A percentile compares a stretch with the other conserved stretches of the same genome.
Conservation (phyloP, 768 basidiomycete genomes). For the Cystoderma amianthinum region DNA sequence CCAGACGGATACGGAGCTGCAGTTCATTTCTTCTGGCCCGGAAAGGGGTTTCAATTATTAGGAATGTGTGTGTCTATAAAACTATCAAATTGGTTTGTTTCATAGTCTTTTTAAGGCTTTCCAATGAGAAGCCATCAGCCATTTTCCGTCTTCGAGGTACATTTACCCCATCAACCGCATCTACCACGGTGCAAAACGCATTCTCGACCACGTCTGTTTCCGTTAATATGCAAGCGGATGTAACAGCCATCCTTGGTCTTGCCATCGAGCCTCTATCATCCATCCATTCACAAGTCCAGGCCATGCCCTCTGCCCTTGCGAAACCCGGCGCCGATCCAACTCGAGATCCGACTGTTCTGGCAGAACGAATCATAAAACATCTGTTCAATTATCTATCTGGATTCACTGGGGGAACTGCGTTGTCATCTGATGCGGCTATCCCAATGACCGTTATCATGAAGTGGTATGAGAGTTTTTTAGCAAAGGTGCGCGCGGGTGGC, state of each 20-base stretch:
- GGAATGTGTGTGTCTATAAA: slow-evolving; percentile 56
- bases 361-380: slow-evolving; percentile 67
- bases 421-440: slow-evolving; percentile 45
- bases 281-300: slow-evolving; percentile 52
- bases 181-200: slow-evolving; percentile 27
- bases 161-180: slow-evolving; percentile 33
- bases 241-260: slow-evolving; percentile 73
- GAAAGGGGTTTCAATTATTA: slow-evolving; percentile 78
- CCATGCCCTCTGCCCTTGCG: slow-evolving; percentile 27
- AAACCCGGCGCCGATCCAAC: slow-evolving; percentile 14
- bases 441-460: slow-evolving; percentile 57
- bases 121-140: slow-evolving; percentile 85
- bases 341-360: slow-evolving; percentile 47
- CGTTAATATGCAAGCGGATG: slow-evolving; percentile 34
- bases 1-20: slow-evolving; percentile 81
- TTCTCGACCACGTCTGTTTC: slow-evolving; percentile 24
- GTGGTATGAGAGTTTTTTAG: slow-evolving; percentile 67
- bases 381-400: slow-evolving; percentile 71
- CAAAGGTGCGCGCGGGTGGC: slow-evolving; percentile 54
- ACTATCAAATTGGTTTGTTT: neutral
- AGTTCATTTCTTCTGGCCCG: slow-evolving; percentile 84
- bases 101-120: slow-evolving; percentile 46
- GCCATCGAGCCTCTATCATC: slow-evolving; percentile 68
- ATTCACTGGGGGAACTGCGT: slow-evolving; percentile 39
- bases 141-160: slow-evolving; percentile 78